Evolutionary conservation across 352 stramenopile genomes (phyloP), one percentile per base, ranked within the genome.

Genomic region (Globisporangium paddicum): DNA sequence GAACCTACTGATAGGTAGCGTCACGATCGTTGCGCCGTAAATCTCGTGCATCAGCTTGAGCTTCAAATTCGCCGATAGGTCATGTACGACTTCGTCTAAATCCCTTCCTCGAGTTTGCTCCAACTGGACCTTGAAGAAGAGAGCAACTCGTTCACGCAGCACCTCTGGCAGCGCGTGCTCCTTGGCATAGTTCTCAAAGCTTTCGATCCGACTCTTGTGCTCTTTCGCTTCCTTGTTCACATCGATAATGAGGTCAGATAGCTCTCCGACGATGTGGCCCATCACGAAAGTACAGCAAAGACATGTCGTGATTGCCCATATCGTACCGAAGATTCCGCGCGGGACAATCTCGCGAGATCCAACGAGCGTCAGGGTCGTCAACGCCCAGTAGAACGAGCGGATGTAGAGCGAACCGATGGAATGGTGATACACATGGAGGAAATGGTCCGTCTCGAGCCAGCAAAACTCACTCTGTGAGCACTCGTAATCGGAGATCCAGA

Each of bases 21-120:
- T 41, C 1, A 64, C 18, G 16, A 92, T 83, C 0, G 75, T 49
- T 2, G 67, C 53, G 5, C 84, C 82, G 45, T 90, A 90, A 10
- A 91, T 78, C 40, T 90, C 82, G 21, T 87, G 69, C 75, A 85
- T 86, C 23, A 93, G 64, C 53, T 90, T 86, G 18, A 92, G 69
- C 19, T 73, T 75, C 16, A 93, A 65, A 30, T 87, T 89, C 0
- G 80, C 77, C 0, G 79, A 86, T 11, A 93, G 57, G 38, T 93
- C 79, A 21, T 82, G 69, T 1, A 89, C 62, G 0, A 69, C 75
- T 38, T 73, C 55, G 19, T 88, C 63, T 5, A 89, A 14, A 34
- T 89, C 71, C 0, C 64, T 61, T 1, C 77, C 75, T 8, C 86
- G 62, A 0, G 77, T 75, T 28, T 87, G 67, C 7, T 85, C 71